Percentiles rank a stretch among this genome's conserved stretches.
phyloP scores from a whole-genome alignment of 1,284 basidiomycete species.

The Pulveroboletus ridleyi region DNA sequence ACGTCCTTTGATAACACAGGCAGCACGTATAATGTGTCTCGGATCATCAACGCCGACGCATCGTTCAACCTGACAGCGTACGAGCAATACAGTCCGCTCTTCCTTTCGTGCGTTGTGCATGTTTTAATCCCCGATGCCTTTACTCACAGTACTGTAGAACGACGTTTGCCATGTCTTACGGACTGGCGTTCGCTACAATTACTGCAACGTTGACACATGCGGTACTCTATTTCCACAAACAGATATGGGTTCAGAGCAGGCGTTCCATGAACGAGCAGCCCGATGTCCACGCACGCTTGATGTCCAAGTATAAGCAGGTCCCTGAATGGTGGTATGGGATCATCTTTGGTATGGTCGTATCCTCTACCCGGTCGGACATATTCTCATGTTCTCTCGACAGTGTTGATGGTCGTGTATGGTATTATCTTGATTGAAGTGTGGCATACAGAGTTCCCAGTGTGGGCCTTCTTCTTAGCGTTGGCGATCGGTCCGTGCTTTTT shows the following conservation, averaged over 20 bases:
- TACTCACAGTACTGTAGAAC: conserved; percentile 12
- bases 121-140: neutral
- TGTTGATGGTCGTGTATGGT: conserved; percentile 60
- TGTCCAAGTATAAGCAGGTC: conserved; percentile 74
- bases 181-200: conserved; percentile 70
- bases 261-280: conserved; percentile 66
- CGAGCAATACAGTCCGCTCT: conserved; percentile 83
- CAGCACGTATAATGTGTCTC: conserved; percentile 66
- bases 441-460: conserved; percentile 62
- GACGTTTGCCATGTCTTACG: conserved; percentile 75
- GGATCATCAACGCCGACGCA: conserved; percentile 64
- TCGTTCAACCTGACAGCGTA: conserved; percentile 75
- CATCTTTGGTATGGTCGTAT: conserved; percentile 41
- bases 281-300: conserved; percentile 80
- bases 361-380: neutral
- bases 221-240: conserved; percentile 70
- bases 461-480: conserved; percentile 51
- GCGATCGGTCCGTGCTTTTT: conserved; percentile 31
- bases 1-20: conserved; percentile 72
- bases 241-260: conserved; percentile 62
- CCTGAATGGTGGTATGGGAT: conserved; percentile 77
- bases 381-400: conserved; percentile 17
- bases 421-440: conserved; percentile 65
- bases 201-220: conserved; percentile 76
- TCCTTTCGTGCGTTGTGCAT: conserved; percentile 60